Evolutionary conservation across 805 yeast genomes (phyloP).

Genomic region (Clavispora phyllophila): DNA sequence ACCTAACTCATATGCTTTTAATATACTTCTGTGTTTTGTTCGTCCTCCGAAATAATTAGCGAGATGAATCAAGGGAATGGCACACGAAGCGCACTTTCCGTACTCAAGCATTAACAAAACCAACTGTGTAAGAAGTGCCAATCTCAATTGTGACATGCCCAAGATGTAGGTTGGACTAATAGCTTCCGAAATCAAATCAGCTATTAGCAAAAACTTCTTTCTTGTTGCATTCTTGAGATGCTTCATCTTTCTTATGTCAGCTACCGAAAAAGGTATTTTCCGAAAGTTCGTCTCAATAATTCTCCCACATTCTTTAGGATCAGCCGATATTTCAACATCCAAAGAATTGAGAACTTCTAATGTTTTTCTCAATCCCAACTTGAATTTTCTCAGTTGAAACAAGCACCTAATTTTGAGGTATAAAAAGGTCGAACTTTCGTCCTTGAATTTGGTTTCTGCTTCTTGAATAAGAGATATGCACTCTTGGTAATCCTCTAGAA

Average conservation of each 20-base stretch:
- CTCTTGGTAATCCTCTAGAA: conserved; percentile 25
- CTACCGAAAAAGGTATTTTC: conserved; percentile 34
- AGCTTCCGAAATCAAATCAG: conserved; percentile 38
- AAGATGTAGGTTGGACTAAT: conserved; percentile 28
- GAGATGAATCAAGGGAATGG: conserved; percentile 35
- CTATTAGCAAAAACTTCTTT: conserved; percentile 25
- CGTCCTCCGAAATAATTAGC: conserved; percentile 29
- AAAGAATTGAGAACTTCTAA: conserved; percentile 28
- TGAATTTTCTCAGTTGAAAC: conserved; percentile 22
- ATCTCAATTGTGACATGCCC: conserved; percentile 21
- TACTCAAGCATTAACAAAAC: conserved; percentile 30
- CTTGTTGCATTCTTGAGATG: conserved; percentile 19
- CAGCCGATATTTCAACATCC: conserved; percentile 29
- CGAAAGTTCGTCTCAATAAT: conserved; percentile 18
- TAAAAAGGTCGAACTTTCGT: conserved; percentile 32
- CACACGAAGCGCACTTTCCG: conserved; percentile 37
- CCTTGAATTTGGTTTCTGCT: conserved; percentile 24
- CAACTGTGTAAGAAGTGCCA: conserved; percentile 28
- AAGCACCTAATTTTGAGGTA: conserved; percentile 35
- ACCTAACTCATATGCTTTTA: conserved; percentile 37
- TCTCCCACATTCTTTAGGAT: conserved; percentile 19
- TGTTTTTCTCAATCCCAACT: conserved; percentile 32
- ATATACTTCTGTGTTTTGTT: conserved; percentile 24
- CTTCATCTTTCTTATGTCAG: conserved; percentile 31
- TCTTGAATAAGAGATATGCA: conserved; percentile 32